Evolutionary conservation across 2,329 filamentous ascomycete genomes (phyloP).

Genomic region (Paecilomyces fulvus): DNA sequence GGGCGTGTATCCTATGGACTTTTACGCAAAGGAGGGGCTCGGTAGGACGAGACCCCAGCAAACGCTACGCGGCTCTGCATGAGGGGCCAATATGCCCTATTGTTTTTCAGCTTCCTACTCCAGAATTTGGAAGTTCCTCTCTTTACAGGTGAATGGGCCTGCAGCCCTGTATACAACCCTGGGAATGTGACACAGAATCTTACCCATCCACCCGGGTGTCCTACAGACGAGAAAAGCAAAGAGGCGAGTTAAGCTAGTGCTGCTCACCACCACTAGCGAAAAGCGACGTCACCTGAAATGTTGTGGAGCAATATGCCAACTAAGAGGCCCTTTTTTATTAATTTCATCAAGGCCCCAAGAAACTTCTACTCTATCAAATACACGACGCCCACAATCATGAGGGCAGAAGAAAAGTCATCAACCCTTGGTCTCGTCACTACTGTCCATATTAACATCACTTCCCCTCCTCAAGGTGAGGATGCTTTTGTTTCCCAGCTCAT

Average conservation of each 20-base stretch:
- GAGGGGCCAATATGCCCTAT: background rate
- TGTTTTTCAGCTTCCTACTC: background rate
- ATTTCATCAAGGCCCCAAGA: background rate
- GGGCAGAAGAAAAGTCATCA: slow-evolving; percentile 6
- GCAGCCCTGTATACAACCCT: background rate
- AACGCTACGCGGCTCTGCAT: background rate
- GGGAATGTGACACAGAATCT: background rate
- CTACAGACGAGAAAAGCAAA: background rate
- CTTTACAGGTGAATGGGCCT: background rate
- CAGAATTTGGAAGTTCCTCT: background rate
- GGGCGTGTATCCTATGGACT: slow-evolving; percentile 93
- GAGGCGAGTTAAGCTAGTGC: background rate
- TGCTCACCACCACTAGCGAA: background rate
- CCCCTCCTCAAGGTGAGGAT: slow-evolving; percentile 27
- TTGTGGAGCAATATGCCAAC: background rate
- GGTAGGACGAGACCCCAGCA: slow-evolving; percentile 59
- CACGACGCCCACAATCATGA: background rate
- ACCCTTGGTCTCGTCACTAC: slow-evolving; percentile 26
- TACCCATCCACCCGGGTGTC: background rate
- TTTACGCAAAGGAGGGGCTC: slow-evolving; percentile 85
- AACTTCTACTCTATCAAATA: slow-evolving; percentile 1
- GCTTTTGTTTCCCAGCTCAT: slow-evolving; percentile 30
- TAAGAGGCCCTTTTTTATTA: background rate
- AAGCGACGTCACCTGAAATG: background rate
- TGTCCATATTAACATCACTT: slow-evolving; percentile 30